These are phyloP conservation scores for Jamesozyma rosinii DNA, from an alignment of 805 yeast genomes.

Conservation along the genomic window DNA sequence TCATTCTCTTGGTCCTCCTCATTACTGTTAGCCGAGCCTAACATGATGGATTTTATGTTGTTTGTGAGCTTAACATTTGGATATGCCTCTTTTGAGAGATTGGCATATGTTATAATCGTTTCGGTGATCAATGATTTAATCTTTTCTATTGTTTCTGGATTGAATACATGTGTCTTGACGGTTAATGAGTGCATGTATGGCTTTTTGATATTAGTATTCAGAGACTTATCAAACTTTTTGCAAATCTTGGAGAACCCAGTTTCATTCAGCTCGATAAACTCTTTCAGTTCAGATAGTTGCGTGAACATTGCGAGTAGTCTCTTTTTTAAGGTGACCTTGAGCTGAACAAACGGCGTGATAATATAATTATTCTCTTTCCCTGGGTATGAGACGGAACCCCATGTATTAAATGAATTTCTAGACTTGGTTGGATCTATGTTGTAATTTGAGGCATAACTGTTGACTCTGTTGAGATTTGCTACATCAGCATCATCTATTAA, in stretches of 20 bases:
- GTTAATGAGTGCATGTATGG: conserved; percentile 46
- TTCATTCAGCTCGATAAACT: conserved; percentile 72
- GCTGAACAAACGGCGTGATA: conserved; percentile 17
- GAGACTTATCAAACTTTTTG: conserved; percentile 84
- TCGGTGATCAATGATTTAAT: conserved; percentile 49
- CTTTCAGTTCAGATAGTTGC: conserved; percentile 67
- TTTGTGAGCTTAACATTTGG: conserved; percentile 1
- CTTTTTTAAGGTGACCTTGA: conserved; percentile 53
- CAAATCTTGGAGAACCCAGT: conserved; percentile 86
- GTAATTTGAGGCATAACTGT: not conserved
- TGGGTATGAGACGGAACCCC: conserved; percentile 1
- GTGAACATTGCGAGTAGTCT: conserved; percentile 61
- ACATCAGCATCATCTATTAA: conserved; percentile 1
- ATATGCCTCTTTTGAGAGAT: conserved; percentile 24
- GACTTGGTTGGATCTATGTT: not conserved
- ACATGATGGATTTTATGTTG: not conserved
- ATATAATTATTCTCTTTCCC: conserved; percentile 1
- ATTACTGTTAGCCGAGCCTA: not conserved
- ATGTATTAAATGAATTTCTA: conserved; percentile 1
- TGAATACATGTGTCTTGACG: conserved; percentile 46
- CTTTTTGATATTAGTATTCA: conserved; percentile 51
- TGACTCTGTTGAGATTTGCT: not conserved
- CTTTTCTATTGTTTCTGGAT: conserved; percentile 35
- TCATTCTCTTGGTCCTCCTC: not conserved
- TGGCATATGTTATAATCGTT: conserved; percentile 47